A percentile compares a stretch with the other conserved stretches of the same genome.
Evolutionary conservation across 2,329 filamentous ascomycete species (phyloP).

Genomic region (Nannizzia gypsea): DNA sequence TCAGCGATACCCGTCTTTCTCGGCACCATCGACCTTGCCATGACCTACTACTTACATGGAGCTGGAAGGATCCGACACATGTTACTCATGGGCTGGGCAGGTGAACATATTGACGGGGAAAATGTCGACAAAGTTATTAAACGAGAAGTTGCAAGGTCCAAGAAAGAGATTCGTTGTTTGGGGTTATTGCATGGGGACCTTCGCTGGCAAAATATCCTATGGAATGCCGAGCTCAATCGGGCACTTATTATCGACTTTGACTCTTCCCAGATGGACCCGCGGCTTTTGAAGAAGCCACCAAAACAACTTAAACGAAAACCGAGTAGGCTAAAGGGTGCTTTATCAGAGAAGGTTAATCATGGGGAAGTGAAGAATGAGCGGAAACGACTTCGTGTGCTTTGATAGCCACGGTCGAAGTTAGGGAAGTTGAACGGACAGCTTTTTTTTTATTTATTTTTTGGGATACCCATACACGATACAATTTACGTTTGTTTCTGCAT

Average conservation of each 20-base stretch:
- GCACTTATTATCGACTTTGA: constrained; percentile 18
- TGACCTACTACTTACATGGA: constrained; percentile 21
- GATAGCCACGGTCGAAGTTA: too few species aligned
- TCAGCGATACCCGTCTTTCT: constrained; percentile 23
- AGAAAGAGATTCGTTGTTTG: constrained; percentile 11
- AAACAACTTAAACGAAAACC: neutral
- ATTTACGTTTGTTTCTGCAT: too few species aligned
- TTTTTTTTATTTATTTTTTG: too few species aligned
- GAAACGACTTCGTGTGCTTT: neutral
- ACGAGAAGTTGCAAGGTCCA: constrained; percentile 9
- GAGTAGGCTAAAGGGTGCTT: neutral
- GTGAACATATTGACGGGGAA: constrained; percentile 10
- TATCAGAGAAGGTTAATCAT: neutral
- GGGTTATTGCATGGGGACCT: constrained; percentile 17
- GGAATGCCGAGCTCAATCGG: constrained; percentile 18
- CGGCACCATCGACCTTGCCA: constrained; percentile 17
- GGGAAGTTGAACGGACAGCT: too few species aligned
- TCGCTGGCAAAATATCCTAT: constrained; percentile 17
- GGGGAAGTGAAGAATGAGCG: constrained; percentile 7
- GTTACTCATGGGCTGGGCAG: constrained; percentile 23
- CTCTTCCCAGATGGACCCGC: neutral
- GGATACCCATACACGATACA: too few species aligned
- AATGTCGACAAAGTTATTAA: constrained; percentile 6
- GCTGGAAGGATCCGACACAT: constrained; percentile 22
- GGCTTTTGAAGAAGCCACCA: neutral